Evolutionary conservation across 2,329 filamentous ascomycete genomes (phyloP).

Genomic region (Hymenoscyphus salicellus): DNA sequence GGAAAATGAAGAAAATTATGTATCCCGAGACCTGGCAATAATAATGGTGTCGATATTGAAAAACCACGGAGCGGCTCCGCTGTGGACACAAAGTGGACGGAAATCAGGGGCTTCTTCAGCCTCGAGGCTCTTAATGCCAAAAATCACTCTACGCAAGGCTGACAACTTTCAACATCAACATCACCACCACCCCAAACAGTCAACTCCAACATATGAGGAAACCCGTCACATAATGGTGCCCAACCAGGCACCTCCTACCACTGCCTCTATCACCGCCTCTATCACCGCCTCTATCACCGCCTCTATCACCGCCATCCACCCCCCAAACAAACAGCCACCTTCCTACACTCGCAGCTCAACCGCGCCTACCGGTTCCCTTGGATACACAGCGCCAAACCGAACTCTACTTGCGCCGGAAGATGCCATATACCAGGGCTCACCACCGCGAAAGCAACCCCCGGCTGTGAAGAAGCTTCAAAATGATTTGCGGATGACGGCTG

Average conservation of each 20-base stretch:
- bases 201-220: conserved; percentile 16
- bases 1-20: too few relatives aligned
- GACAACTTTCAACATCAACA: conserved; percentile 4
- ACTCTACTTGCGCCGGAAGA: conserved; percentile 79
- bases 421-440: conserved; percentile 66
- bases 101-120: background rate
- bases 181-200: background rate
- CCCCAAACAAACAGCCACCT: conserved; percentile 16
- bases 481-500: conserved; percentile 37
- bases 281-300: too few relatives aligned
- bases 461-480: conserved; percentile 42
- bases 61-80: background rate
- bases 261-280: too few relatives aligned
- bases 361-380: conserved; percentile 20
- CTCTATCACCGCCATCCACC: conserved; percentile 11
- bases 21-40: background rate
- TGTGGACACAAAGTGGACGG: background rate
- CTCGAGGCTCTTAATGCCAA: background rate
- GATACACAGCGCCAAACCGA: conserved; percentile 44
- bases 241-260: conserved; percentile 27
- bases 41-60: background rate
- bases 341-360: conserved; percentile 30
- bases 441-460: conserved; percentile 50
- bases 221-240: conserved; percentile 32
- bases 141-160: conserved; percentile 10